Evolutionary conservation across 2,329 filamentous ascomycete genomes (phyloP), one percentile per base, ranked within the genome.

Genomic region (Colletotrichum sp.): DNA sequence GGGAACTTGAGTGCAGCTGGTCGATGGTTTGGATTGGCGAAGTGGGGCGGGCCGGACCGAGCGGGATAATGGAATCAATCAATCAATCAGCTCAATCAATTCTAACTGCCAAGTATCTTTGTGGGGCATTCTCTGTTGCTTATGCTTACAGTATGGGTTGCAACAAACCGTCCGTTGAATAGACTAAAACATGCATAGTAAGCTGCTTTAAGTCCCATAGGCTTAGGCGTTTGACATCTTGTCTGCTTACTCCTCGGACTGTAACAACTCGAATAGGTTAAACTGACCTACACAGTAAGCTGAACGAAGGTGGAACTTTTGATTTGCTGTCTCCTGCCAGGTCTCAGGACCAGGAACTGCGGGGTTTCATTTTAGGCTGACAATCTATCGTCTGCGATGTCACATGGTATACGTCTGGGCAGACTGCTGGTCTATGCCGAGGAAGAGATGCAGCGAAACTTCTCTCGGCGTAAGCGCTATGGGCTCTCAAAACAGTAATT

Each of bases 391-490:
- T 66, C 60, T 36, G 70, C 65, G 13, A 73, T 73, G 71, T 57
- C 21, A 69, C 65, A 26, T 57, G 5, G 39, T 44, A 49, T 69
- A 21, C 18, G 39, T 62, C 39, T 69, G 16, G 64, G 28, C 30
- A 55, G 18, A 30, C 32, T 3, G 18, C 28, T 24, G 24, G 24
- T 69, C 16, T 59, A 32, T 60, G 30, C 13, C 13, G 4, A 69
- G 39, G 6, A 52, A 16, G 3, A 69, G 4, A 63, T 30, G n/a
- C 12, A 21, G 7, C 65, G 21, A 60, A 49, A 21, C 9, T 55
- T 62, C 26, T 12, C 71, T 73, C 36, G 65, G 71, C 71, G 65
- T 73, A 69, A 73, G 71, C 71, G 52, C 55, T 69, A 69, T 57
- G 5, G 16, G 28, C 24, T 5, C 55, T 13, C 65, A 55, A 73